Evolutionary conservation across 495 filamentous ascomycete genomes (phyloP).

Genomic region (Penicillium lividum): DNA sequence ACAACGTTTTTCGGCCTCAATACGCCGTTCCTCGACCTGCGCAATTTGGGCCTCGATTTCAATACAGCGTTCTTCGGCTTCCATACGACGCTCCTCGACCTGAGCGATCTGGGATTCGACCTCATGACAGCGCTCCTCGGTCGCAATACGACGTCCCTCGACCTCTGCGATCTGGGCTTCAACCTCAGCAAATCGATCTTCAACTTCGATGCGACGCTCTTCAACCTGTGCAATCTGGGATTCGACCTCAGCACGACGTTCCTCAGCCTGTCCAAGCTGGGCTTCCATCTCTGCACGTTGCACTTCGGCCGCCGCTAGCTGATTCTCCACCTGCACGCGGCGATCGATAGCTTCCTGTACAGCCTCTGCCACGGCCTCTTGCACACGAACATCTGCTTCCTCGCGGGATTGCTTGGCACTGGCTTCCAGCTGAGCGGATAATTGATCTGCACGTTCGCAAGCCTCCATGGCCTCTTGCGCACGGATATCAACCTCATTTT

Average conservation of each 20-base stretch:
- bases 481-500: conserved; percentile 30
- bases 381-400: conserved; percentile 36
- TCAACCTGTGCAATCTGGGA: not conserved
- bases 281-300: conserved; percentile 2
- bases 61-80: not conserved
- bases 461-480: conserved; percentile 30
- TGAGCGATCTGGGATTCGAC: not conserved
- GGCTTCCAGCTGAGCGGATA: conserved; percentile 36
- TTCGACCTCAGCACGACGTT: conserved; percentile 11
- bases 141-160: not conserved
- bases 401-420: conserved; percentile 39
- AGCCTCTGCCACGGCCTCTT: conserved; percentile 21
- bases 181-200: not conserved
- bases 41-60: not conserved
- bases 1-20: conserved; percentile 5
- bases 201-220: conserved; percentile 3
- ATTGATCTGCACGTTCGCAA: conserved; percentile 12
- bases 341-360: conserved; percentile 13
- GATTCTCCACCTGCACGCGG: conserved; percentile 38
- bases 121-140: conserved; percentile 5
- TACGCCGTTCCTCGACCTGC: not conserved
- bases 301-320: conserved; percentile 3
- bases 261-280: conserved; percentile 36
- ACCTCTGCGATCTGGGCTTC: not conserved
- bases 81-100: not conserved